Percentiles rank a stretch among this genome's conserved stretches.
phyloP scores from a whole-genome alignment of 805 yeast species.

The Hanseniaspora hatyaiensis region DNA sequence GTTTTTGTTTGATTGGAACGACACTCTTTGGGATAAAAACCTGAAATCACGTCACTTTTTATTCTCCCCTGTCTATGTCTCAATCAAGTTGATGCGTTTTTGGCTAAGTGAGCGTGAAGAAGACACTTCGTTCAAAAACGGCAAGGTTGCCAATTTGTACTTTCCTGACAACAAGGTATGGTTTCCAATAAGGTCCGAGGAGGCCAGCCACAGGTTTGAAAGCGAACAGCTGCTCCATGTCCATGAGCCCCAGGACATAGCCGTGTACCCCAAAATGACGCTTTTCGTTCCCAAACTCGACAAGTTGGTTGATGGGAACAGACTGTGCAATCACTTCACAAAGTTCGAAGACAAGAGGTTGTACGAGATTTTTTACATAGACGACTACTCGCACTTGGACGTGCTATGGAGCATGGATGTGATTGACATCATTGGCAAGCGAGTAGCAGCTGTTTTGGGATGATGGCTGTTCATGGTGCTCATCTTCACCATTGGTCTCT shows the following conservation, averaged over 20 bases:
- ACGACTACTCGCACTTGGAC: slow-evolving; percentile 73
- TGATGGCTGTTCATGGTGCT: background rate
- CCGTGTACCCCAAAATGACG: slow-evolving; percentile 45
- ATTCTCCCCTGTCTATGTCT: slow-evolving; percentile 75
- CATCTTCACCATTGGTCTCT: too few species aligned
- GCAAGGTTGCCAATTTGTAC: slow-evolving; percentile 29
- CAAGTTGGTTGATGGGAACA: slow-evolving; percentile 61
- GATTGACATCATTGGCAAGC: slow-evolving; percentile 49
- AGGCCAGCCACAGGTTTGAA: slow-evolving; percentile 16
- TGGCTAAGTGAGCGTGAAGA: slow-evolving; percentile 51
- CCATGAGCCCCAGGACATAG: slow-evolving; percentile 29
- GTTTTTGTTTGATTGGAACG: slow-evolving; percentile 80
- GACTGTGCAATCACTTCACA: slow-evolving; percentile 53
- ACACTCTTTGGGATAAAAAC: slow-evolving; percentile 56
- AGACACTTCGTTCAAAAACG: slow-evolving; percentile 34
- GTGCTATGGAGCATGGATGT: slow-evolving; percentile 86
- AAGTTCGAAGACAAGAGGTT: slow-evolving; percentile 38
- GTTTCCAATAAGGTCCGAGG: slow-evolving; percentile 34
- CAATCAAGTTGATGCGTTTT: slow-evolving; percentile 79
- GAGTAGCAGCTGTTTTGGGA: slow-evolving; percentile 30
- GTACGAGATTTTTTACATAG: slow-evolving; percentile 33
- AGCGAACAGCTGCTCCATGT: slow-evolving; percentile 21
- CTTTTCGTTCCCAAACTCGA: slow-evolving; percentile 66
- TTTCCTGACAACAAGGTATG: slow-evolving; percentile 44
- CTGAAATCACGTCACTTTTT: slow-evolving; percentile 65